Conservation (phyloP, 2,329 filamentous ascomycete species). For the Neonectria magnoliae region DNA sequence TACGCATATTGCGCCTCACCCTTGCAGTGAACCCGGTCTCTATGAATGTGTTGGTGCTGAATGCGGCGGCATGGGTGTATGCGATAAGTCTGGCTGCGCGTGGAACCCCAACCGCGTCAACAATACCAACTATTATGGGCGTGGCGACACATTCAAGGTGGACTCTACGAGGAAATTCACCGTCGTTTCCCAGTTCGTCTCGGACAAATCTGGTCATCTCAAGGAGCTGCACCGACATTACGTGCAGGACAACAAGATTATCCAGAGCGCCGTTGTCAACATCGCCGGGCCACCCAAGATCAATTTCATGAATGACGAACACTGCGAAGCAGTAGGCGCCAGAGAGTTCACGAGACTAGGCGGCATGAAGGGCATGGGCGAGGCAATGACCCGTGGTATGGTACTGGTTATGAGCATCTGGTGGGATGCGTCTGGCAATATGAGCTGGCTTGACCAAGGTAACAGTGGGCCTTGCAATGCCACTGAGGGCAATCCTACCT, state of each 20-base stretch:
- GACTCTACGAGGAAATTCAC: constrained; percentile 53
- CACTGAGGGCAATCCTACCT: constrained; percentile 61
- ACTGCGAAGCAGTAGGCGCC: constrained; percentile 47
- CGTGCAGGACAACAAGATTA: constrained; percentile 49
- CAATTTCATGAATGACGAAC: constrained; percentile 50
- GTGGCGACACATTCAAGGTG: constrained; percentile 42
- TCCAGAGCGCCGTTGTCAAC: constrained; percentile 33
- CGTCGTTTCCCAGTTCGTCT: constrained; percentile 62
- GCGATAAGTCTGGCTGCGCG: constrained; percentile 57
- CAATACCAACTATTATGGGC: constrained; percentile 47
- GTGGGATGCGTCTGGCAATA: constrained; percentile 61
- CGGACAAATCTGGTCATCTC: constrained; percentile 53
- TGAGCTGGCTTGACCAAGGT: constrained; percentile 63
- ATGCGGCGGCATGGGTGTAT: constrained; percentile 52
- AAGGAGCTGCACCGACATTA: constrained; percentile 59
- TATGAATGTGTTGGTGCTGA: constrained; percentile 56
- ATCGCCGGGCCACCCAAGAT: constrained; percentile 43
- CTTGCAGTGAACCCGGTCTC: constrained; percentile 56
- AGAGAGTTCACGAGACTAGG: constrained; percentile 50
- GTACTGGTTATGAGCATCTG: constrained; percentile 63
- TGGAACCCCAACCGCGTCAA: constrained; percentile 53
- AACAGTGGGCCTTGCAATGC: constrained; percentile 62
- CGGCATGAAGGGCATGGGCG: constrained; percentile 56
- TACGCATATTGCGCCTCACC: constrained; percentile 58
- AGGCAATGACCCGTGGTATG: constrained; percentile 58